Evolutionary conservation across 306 rosid genomes (phyloP), one percentile per base, ranked within the genome.

Genomic region (Rosa rugosa): DNA sequence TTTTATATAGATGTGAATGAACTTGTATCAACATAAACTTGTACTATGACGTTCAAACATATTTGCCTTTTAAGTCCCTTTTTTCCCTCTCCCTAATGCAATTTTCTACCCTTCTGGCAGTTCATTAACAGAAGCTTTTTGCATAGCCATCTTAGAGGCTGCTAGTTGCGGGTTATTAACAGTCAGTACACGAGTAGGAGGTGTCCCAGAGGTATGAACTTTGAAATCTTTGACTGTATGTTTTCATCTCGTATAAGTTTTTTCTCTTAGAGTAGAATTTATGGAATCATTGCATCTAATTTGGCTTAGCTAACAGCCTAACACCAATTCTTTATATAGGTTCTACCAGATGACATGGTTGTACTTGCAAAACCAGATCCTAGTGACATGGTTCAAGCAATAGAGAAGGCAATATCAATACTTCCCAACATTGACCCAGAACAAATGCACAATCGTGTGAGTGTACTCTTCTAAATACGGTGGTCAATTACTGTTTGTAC

Each of bases 121-220:
- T 84, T 95, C 99, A 20, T 90, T 95, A 57, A 95, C 98, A 8
- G 97, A 95, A 87, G 97, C 99, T 71, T 95, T 95, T 83, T 95
- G 99, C 85, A 95, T 92, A 85, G 99, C 99, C 86, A 95, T 92
- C 80, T 75, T 91, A 83, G 97, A 92, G 87, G 97, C 97, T 81
- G 99, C 97, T 64, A 95, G 99, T 87, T 95, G 99, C 83, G 99
- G 99, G 66, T 90, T 95, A 84, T 87, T 91, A 78, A 94, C 95
- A 0, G 97, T 94, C 81, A 95, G 99, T 87, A 91, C 96, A 11
- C 90, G 96, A 34, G 97, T 92, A 22, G 99, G 97, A 80, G 99
- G 99, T 51, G 97, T 92, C 72, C 99, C 99, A 12, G 96, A 95
- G 95, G 97, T 87, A 80, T 71, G 79, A 81, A 76, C 22, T 25